A percentile compares a stretch with the other conserved stretches of the same genome.
These are phyloP conservation scores for Dianthus caryophyllus DNA, from an alignment of 148 eudicot species.

Conservation along the genomic window DNA sequence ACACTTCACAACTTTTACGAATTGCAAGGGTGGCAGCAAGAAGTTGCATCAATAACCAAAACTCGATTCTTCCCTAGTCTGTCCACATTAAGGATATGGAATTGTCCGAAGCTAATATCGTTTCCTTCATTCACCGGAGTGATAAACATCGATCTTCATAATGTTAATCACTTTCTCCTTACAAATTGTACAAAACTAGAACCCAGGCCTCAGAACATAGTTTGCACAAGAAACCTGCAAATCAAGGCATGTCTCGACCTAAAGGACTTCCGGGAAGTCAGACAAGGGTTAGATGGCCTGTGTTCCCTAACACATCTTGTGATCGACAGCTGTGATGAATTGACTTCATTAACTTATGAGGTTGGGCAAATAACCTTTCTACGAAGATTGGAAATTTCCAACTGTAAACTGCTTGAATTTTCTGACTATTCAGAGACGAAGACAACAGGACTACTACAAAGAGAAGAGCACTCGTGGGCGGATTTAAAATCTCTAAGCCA, in stretches of 20 bases:
- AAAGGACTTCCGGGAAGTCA: conserved; percentile 13
- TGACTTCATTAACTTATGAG: conserved; percentile 10
- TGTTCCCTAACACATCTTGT: conserved; percentile 13
- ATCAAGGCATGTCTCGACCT: conserved; percentile 21
- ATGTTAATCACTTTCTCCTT: conserved; percentile 24
- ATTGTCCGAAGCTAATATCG: conserved; percentile 25
- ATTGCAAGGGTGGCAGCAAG: conserved; percentile 20
- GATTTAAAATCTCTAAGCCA: conserved; percentile 10
- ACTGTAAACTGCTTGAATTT: conserved; percentile 24
- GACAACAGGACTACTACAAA: neutral
- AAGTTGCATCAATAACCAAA: conserved; percentile 5
- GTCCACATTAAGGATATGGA: conserved; percentile 25
- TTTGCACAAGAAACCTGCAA: conserved; percentile 9
- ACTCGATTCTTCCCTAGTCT: conserved; percentile 17
- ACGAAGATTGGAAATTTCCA: conserved; percentile 19
- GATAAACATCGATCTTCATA: conserved; percentile 15
- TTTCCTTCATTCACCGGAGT: conserved; percentile 20
- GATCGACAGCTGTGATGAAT: conserved; percentile 18
- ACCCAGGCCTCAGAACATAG: neutral
- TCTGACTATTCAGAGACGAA: neutral
- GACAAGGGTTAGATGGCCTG: conserved; percentile 15
- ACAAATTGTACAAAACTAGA: conserved; percentile 13
- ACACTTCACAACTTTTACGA: conserved; percentile 26
- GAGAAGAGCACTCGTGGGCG: neutral
- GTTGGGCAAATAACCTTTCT: conserved; percentile 14